Conservation (phyloP, 352 stramenopile species). For the Phytophthora podocarpi region DNA sequence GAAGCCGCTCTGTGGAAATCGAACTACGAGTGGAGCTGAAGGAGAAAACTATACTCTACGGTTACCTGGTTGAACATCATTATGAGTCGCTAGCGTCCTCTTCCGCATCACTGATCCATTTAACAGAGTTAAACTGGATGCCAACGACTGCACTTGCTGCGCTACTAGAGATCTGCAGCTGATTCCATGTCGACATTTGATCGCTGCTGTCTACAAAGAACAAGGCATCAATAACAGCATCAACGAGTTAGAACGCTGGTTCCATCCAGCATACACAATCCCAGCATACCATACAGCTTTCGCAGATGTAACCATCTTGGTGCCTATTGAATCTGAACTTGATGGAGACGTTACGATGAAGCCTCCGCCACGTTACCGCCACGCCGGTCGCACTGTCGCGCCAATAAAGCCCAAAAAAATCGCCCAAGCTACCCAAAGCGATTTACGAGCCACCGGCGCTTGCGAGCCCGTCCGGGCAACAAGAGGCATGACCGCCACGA, state of each 20-base stretch:
- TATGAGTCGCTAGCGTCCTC: too few species aligned
- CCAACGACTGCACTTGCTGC: not conserved
- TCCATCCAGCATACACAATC: not conserved
- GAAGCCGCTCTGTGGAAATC: not conserved
- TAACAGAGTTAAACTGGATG: not conserved
- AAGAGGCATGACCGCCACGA: constrained; percentile 40
- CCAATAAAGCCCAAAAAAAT: not conserved
- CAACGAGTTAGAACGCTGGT: not conserved
- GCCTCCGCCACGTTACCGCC: not conserved
- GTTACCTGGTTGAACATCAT: not conserved
- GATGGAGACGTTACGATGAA: not conserved
- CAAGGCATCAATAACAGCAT: not conserved
- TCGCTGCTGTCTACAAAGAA: not conserved
- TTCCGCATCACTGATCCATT: too few species aligned
- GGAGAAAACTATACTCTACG: not conserved
- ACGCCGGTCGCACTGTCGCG: not conserved
- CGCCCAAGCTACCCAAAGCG: not conserved
- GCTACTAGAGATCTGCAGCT: not conserved
- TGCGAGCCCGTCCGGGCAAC: constrained; percentile 42
- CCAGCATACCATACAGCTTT: not conserved
- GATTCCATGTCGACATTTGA: not conserved
- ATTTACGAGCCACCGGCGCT: constrained; percentile 6
- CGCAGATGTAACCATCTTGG: not conserved
- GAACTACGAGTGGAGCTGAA: not conserved
- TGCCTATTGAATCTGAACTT: not conserved